phyloP scores from a whole-genome alignment of 768 basidiomycete genomes.

The Boletus tylopilopsis region DNA sequence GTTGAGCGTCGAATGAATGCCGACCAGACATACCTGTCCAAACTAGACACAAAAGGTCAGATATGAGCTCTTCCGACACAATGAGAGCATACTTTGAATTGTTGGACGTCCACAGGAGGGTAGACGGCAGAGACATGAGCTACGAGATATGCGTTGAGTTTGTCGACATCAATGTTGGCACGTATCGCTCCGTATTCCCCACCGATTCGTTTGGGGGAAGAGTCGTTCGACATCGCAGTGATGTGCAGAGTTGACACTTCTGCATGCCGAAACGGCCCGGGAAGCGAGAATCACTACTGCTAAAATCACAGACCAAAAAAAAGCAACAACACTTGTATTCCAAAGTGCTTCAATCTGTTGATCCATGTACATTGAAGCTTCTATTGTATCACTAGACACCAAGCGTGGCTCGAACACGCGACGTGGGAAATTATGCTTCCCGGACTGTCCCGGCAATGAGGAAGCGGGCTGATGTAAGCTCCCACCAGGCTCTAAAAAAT shows the following conservation, averaged over 20 bases:
- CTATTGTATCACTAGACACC: too few relatives aligned
- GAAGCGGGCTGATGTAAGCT: slow-evolving; percentile 25
- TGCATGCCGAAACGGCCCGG: too few relatives aligned
- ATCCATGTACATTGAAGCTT: too few relatives aligned
- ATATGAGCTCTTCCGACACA: not conserved
- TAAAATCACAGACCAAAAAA: too few relatives aligned
- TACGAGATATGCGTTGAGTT: slow-evolving; percentile 63
- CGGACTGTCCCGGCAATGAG: slow-evolving; percentile 14
- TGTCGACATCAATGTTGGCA: slow-evolving; percentile 60
- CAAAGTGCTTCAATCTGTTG: too few relatives aligned
- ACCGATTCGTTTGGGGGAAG: slow-evolving; percentile 48
- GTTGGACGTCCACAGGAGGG: slow-evolving; percentile 75
- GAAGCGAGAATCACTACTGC: not conserved
- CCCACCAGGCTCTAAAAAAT: slow-evolving; percentile 42
- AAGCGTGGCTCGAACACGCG: not conserved
- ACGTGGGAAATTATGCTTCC: slow-evolving; percentile 11
- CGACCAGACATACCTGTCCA: slow-evolving; percentile 63
- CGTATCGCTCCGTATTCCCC: slow-evolving; percentile 75
- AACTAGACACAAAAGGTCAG: slow-evolving; percentile 47
- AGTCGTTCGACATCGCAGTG: slow-evolving; percentile 23
- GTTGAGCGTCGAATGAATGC: not conserved
- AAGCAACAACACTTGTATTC: too few relatives aligned
- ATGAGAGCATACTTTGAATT: slow-evolving; percentile 73
- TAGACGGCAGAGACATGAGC: slow-evolving; percentile 50
- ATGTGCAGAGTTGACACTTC: too few relatives aligned